phyloP scores from a whole-genome alignment of 306 rosid genomes.

The Chamaecrista fasciculata region DNA sequence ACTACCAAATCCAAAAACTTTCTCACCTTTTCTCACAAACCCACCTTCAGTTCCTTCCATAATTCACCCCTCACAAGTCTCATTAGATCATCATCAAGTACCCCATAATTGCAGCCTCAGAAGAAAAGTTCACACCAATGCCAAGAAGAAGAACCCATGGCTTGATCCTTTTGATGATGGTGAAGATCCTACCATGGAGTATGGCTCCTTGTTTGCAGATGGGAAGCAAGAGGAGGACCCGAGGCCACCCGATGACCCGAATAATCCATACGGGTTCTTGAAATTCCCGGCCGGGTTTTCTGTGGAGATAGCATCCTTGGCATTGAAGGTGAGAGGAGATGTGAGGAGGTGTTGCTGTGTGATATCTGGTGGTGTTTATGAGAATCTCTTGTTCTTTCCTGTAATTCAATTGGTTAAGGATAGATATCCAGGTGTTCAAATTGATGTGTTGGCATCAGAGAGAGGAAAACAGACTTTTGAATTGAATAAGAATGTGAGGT shows the following conservation, averaged over 20 bases:
- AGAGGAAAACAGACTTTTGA: constrained; percentile 81
- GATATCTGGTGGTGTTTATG: constrained; percentile 83
- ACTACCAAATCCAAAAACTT: constrained; percentile 56
- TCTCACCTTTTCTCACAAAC: constrained; percentile 57
- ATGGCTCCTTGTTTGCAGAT: constrained; percentile 59
- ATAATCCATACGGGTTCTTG: constrained; percentile 71
- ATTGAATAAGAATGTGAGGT: constrained; percentile 84
- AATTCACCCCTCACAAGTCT: constrained; percentile 33
- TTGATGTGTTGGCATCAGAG: constrained; percentile 59
- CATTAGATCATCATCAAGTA: constrained; percentile 36
- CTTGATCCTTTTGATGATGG: constrained; percentile 81
- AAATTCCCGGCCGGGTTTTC: constrained; percentile 71
- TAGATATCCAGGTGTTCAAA: constrained; percentile 79
- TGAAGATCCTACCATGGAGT: constrained; percentile 69
- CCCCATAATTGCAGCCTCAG: constrained; percentile 29
- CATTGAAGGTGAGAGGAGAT: constrained; percentile 68
- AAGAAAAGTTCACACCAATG: constrained; percentile 30
- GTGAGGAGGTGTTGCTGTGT: constrained; percentile 87
- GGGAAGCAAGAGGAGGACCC: constrained; percentile 90
- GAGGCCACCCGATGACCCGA: constrained; percentile 72
- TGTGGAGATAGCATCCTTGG: constrained; percentile 73
- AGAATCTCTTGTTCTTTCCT: constrained; percentile 73
- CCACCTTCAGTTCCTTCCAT: constrained; percentile 46
- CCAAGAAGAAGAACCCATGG: constrained; percentile 74
- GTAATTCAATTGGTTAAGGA: constrained; percentile 72